A percentile compares a stretch with the other conserved stretches of the same genome.
phyloP scores from a whole-genome alignment of 495 filamentous ascomycete genomes.

The Copromyces sp. region DNA sequence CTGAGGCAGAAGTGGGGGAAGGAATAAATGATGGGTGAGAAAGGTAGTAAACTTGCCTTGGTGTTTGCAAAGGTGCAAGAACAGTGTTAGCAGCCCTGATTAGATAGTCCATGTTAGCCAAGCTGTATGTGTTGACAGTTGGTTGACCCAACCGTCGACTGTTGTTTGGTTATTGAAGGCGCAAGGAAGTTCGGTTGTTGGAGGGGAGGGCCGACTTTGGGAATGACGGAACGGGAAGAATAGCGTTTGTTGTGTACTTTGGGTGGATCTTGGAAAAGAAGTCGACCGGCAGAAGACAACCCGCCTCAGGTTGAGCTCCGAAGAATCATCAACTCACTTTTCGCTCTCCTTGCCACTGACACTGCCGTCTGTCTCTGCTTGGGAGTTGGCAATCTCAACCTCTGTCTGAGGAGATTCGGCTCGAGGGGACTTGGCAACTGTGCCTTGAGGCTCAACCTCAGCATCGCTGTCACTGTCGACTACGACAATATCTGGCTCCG shows the following conservation, averaged over 20 bases:
- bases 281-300: not conserved
- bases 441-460: not conserved
- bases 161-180: not conserved
- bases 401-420: not conserved
- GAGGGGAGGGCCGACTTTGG: not conserved
- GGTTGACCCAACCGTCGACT: not conserved
- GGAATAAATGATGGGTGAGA: not conserved
- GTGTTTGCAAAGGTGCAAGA: not conserved
- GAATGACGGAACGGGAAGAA: not conserved
- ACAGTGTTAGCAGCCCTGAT: not conserved
- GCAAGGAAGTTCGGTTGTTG: not conserved
- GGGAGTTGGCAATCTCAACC: not conserved
- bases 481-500: not conserved
- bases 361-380: not conserved
- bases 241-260: not conserved
- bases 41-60: not conserved
- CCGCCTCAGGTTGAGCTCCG: not conserved
- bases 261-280: not conserved
- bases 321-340: not conserved
- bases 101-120: not conserved
- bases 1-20: not conserved
- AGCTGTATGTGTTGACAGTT: not conserved
- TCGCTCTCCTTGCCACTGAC: not conserved
- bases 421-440: not conserved
- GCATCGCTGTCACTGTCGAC: not conserved